A percentile compares a stretch with the other conserved stretches of the same genome.
Conservation (phyloP, 1,284 basidiomycete species). For the Cryptococcus sp. region DNA sequence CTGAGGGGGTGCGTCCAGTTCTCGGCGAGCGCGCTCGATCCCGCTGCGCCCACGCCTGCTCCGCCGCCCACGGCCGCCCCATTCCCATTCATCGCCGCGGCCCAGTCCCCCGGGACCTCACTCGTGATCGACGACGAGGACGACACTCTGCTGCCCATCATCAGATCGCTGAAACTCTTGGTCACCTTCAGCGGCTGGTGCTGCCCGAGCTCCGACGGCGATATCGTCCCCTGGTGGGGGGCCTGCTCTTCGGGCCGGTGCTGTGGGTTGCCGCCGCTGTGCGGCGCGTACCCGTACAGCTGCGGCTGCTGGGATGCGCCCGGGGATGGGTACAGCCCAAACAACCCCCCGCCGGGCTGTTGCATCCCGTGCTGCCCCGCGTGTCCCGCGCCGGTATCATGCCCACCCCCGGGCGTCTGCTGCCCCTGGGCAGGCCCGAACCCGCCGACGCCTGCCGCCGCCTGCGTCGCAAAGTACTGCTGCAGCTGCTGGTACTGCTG, state of each 20-base stretch:
- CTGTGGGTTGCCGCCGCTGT: neutral
- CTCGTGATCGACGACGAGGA: conserved; percentile 38
- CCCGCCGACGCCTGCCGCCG: neutral
- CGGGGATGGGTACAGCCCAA: conserved; percentile 58
- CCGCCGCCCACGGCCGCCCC: neutral
- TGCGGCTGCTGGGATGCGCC: neutral
- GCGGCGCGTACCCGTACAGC: neutral
- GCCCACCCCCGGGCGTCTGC: too few relatives aligned
- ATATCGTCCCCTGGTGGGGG: conserved; percentile 36
- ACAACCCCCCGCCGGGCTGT: conserved; percentile 90
- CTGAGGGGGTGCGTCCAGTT: conserved; percentile 27
- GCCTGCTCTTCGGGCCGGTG: conserved; percentile 1
- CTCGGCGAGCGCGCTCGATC: conserved; percentile 11
- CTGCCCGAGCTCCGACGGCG: conserved; percentile 32
- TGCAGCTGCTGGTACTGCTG: neutral
- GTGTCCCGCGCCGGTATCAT: too few relatives aligned
- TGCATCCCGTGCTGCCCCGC: conserved; percentile 48
- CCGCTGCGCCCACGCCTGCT: neutral
- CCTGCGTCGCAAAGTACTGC: neutral
- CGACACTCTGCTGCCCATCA: conserved; percentile 35
- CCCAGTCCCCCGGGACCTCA: conserved; percentile 30
- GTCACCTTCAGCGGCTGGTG: conserved; percentile 31
- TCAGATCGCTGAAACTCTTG: conserved; percentile 36
- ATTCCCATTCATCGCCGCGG: conserved; percentile 7
- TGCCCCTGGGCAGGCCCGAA: too few relatives aligned